Base-by-base conservation (phyloP, 1,139 yeast genomes). In the Suhomyces taliae region DNA sequence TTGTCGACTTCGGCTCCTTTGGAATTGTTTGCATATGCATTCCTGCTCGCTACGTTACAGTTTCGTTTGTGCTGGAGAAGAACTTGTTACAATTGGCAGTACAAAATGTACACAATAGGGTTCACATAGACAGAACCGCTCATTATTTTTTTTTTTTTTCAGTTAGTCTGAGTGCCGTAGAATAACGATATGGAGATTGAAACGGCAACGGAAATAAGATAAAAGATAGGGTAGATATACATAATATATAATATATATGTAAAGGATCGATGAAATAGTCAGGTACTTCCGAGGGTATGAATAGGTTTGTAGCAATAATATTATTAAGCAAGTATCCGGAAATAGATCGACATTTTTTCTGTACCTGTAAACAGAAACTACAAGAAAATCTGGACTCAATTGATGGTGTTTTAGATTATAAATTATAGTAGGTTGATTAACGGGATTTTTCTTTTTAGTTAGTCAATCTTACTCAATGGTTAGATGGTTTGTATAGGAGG, bases 1-100 rank as follows among this genome's bases (percentile, higher is more conserved):
- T 29, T 29, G 32, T 9, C 32, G 11, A 9, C 4, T 29, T 29
- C 32, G 32, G 3, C 24, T 19, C 24, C 24, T 29, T 9, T 29
- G 32, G 7, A 3, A 9, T 29, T 29, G 32, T 29, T 11, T 38
- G 41, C 45, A 43, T 43, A 35, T 46, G 49, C 49, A 46, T 46
- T 41, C 40, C 41, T 40, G 38, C 37, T 46, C 49, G 46, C 46
- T 46, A 46, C 49, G 49, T 34, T 15, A 36, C 31, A 29, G 29
- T 29, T 29, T 29, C n/a, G 9, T 29, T 29, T 29, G 32, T 29
- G 32, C n/a, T 9, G 32, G n/a, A 29, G 32, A 29, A 29, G 32
- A 29, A 29, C 11, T 29, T 9, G 26, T 15, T 35, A 35, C 24
- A 35, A 37, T 29, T 29, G 8, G 24, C 14, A 32, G 40, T 26